Evolutionary conservation across 2,329 filamentous ascomycete genomes (phyloP), one percentile per base, ranked within the genome.

Genomic region (Pseudophaeomoniella oleicola): DNA sequence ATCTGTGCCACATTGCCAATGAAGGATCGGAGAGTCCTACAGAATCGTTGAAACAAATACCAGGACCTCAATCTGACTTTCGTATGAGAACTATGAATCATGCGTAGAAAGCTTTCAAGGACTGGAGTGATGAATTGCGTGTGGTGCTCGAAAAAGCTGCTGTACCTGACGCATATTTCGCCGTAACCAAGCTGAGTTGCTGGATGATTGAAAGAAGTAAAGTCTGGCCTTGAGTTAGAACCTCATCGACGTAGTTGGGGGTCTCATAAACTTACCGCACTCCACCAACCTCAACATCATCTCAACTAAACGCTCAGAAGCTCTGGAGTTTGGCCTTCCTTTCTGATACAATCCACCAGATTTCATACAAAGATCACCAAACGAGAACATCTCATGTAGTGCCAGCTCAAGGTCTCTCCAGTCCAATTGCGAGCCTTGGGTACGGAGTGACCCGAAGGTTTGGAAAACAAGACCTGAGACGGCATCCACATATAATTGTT

Each of bases 211-310:
- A 88, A 92, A 31, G 71, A 80, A 40, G 84, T 79, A 46, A 94
- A 81, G 46, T 83, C 85, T 87, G 46, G 33, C 37, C n/a, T 31
- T 19, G 5, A 13, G 39, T 47, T 43, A 52, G 41, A 37, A 30
- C 15, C 22, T 30, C 36, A 10, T 27, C 17, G 4, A 6, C 15
- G 10, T 19, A 30, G 5, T 29, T 29, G 27, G 48, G 35, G 37
- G 18, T 41, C 35, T 37, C 16, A 37, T 15, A 37, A 39, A 59
- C 75, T 56, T 67, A 87, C 83, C 79, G 45, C 85, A 93, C 55
- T 90, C 80, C 37, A 96, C 81, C 83, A 98, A 88, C 62, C 84
- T 87, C 48, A 75, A 71, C 82, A 98, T 93, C 82, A 98, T 93
- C 41, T 78, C 78, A 40, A 87, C 74, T 39, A 98, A 67, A 44